Percentiles rank a stretch among this genome's conserved stretches.
Evolutionary conservation across 169 alveolate genomes (phyloP).

Genomic region (Cryptosporidium muris): DNA sequence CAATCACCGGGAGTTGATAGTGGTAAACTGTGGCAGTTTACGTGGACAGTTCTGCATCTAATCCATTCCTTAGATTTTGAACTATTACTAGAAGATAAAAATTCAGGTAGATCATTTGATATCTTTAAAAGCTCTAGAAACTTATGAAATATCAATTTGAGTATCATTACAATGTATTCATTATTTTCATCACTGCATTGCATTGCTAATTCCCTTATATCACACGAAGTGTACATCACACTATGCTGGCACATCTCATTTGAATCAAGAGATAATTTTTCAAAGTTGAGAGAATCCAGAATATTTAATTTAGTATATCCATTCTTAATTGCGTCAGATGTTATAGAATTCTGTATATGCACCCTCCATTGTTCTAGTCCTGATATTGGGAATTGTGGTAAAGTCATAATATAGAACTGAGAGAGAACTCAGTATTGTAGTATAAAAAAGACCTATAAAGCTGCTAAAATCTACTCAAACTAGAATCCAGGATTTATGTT

Average conservation of each 20-base stretch:
- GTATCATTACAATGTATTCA: neutral
- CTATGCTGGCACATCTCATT: constrained; percentile 20
- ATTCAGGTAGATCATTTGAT: neutral
- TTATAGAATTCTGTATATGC: constrained; percentile 21
- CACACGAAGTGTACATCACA: constrained; percentile 66
- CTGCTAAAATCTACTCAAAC: too few relatives aligned
- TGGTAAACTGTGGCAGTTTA: constrained; percentile 56
- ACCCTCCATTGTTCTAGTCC: constrained; percentile 30
- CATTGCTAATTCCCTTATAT: constrained; percentile 31
- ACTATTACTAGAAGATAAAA: neutral
- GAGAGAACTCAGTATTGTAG: too few relatives aligned
- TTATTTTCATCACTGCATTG: constrained; percentile 35
- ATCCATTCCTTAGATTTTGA: constrained; percentile 4
- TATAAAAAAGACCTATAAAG: too few relatives aligned
- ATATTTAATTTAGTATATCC: constrained; percentile 26
- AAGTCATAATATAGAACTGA: too few relatives aligned
- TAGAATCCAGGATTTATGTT: too few relatives aligned
- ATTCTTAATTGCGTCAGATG: constrained; percentile 8
- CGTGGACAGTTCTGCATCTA: constrained; percentile 42
- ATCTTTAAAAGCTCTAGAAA: constrained; percentile 19
- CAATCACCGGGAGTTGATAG: constrained; percentile 59
- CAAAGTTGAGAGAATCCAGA: constrained; percentile 32
- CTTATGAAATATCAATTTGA: constrained; percentile 26
- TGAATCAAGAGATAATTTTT: constrained; percentile 25
- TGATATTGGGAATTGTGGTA: neutral